Conservation (phyloP, 495 filamentous ascomycete species). For the Talaromyces borbonicus region DNA sequence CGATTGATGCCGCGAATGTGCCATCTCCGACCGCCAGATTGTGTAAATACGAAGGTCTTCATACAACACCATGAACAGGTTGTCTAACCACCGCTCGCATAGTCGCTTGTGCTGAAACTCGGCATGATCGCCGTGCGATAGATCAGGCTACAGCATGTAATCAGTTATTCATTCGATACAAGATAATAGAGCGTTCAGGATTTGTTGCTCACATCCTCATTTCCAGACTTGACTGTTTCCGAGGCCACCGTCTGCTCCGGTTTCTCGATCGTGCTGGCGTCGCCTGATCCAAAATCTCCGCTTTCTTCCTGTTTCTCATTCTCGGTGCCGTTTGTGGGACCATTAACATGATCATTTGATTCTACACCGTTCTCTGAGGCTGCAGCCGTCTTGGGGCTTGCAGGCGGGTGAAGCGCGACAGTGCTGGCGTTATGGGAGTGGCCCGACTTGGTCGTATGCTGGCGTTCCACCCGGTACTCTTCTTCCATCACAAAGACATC, state of each 20-base stretch:
- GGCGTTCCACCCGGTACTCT: constrained; percentile 87
- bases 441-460: constrained; percentile 44
- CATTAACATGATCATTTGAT: constrained; percentile 25
- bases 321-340: constrained; percentile 27
- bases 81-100: constrained; percentile 96
- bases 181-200: constrained; percentile 10
- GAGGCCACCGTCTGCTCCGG: constrained; percentile 76
- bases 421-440: constrained; percentile 61
- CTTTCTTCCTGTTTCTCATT: too few relatives aligned
- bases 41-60: constrained; percentile 97
- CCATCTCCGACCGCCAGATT: constrained; percentile 97
- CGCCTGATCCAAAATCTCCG: neutral
- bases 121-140: constrained; percentile 43
- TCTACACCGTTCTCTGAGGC: constrained; percentile 52
- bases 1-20: constrained; percentile 78
- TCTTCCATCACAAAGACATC: constrained; percentile 99
- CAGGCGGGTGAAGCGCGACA: constrained; percentile 54
- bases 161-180: too few relatives aligned
- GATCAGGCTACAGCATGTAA: constrained; percentile 35
- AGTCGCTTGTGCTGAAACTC: constrained; percentile 91
- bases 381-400: constrained; percentile 35
- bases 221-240: constrained; percentile 68
- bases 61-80: constrained; percentile 97
- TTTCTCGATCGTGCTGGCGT: constrained; percentile 52
- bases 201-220: constrained; percentile 56